Evolutionary conservation across 2,329 filamentous ascomycete species (phyloP), one percentile per base, ranked within the genome.

Genomic region (Shiraia sp.): DNA sequence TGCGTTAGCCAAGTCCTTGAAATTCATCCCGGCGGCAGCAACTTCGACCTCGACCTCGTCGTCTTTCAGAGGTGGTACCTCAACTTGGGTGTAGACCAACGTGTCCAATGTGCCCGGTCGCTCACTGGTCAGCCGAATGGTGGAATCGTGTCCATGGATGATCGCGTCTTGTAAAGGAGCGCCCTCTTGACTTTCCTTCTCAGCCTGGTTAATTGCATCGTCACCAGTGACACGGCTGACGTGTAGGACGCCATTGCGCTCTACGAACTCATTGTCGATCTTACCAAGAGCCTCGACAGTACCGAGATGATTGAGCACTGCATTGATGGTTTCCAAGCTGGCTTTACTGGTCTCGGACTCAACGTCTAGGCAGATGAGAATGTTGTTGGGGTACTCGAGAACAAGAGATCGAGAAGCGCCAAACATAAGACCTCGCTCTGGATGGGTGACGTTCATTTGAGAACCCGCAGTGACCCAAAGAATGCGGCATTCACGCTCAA

Each of bases 21-120:
- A 55, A 27, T 49, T 52, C 32, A 61, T 6, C 0, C 56, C 56
- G 6, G 31, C 40, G 5, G 43, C 38, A 15, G 38, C n/a, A 1
- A 54, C 29, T 16, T 63, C 49, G 4, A 61, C 28, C 25, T 69
- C 66, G 12, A 68, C 50, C 3, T 57, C 38, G 19, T 61, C 38
- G 9, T 43, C 27, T 3, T 24, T 23, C 9, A 53, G n/a, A 4
- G 42, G 47, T 3, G 32, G 14, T n/a, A 34, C 34, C 4, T 32
- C 25, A 12, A 45, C 32, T 24, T 47, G 47, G 6, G 30, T 25
- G 28, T 36, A 53, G 7, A 28, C 27, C 10, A 53, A 16, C n/a
- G 37, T 36, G 26, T 55, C 42, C 3, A 52, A 29, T 8, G 41
- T 50, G 4, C 43, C 49, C 14, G 45, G 8, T 3, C 48, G 41